Percentiles rank a stretch among this genome's conserved stretches.
Conservation (phyloP, 1,284 basidiomycete genomes). For the Boletellus deceptivus region DNA sequence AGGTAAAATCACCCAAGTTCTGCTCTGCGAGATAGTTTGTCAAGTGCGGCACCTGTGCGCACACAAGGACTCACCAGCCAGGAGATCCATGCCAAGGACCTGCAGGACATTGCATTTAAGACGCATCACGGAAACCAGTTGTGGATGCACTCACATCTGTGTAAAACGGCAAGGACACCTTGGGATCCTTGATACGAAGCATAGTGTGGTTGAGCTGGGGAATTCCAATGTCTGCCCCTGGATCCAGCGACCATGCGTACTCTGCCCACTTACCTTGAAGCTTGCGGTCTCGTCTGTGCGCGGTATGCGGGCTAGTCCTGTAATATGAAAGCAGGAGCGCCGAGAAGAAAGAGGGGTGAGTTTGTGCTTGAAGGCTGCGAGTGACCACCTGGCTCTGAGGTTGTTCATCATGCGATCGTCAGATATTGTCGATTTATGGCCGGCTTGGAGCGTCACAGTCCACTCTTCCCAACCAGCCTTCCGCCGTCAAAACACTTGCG, state of each 20-base stretch:
- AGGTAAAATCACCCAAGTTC: conserved; percentile 60
- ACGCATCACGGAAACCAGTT: neutral
- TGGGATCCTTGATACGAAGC: conserved; percentile 88
- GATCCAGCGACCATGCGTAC: neutral
- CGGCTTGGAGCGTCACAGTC: neutral
- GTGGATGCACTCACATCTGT: conserved; percentile 46
- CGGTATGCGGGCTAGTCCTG: conserved; percentile 46
- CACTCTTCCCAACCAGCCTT: too few species aligned
- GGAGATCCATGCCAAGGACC: conserved; percentile 85
- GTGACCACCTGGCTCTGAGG: neutral
- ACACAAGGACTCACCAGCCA: conserved; percentile 46
- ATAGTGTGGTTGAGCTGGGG: conserved; percentile 85
- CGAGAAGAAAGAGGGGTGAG: neutral
- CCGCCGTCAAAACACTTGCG: too few species aligned
- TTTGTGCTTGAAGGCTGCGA: conserved; percentile 4
- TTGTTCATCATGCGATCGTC: conserved; percentile 7
- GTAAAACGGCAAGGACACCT: conserved; percentile 76
- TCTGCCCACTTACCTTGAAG: conserved; percentile 48
- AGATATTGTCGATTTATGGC: conserved; percentile 12
- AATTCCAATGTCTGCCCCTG: neutral
- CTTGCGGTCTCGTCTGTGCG: conserved; percentile 62
- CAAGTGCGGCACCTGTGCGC: neutral
- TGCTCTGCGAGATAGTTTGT: conserved; percentile 38
- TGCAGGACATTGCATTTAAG: conserved; percentile 28
- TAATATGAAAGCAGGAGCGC: conserved; percentile 8